Conservation (phyloP, 1,139 yeast genomes). For the Torulaspora pretoriensis region DNA sequence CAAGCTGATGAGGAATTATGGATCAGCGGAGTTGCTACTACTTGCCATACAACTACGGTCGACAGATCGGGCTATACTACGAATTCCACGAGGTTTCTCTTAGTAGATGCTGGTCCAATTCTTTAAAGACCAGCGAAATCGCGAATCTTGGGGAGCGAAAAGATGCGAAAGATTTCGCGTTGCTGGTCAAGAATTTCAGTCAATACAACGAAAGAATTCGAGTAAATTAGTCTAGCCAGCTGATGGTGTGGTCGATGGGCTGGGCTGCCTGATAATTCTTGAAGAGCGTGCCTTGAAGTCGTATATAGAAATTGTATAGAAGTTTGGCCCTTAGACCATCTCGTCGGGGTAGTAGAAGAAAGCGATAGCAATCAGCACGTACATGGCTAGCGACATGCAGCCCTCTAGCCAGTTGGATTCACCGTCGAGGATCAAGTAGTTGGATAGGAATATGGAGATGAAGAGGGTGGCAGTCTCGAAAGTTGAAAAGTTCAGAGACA, state of each 20-base stretch:
- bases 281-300: background rate
- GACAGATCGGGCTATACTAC: slow-evolving; percentile 5
- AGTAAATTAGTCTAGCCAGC: slow-evolving; percentile 4
- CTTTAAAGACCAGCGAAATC: slow-evolving; percentile 12
- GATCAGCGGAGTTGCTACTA: background rate
- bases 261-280: background rate
- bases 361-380: slow-evolving; percentile 80
- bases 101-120: slow-evolving; percentile 8
- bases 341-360: slow-evolving; percentile 58
- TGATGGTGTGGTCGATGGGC: background rate
- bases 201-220: background rate
- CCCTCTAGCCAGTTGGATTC: slow-evolving; percentile 98
- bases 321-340: slow-evolving; percentile 1
- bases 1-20: slow-evolving; percentile 4
- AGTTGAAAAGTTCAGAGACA: slow-evolving; percentile 86
- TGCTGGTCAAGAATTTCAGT: slow-evolving; percentile 10
- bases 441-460: slow-evolving; percentile 81
- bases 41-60: background rate
- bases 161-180: slow-evolving; percentile 13
- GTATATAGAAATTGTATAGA: background rate
- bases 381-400: slow-evolving; percentile 81
- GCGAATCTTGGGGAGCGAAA: slow-evolving; percentile 6
- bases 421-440: slow-evolving; percentile 85
- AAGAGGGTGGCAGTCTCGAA: slow-evolving; percentile 91
- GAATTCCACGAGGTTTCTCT: slow-evolving; percentile 1